phyloP scores from a whole-genome alignment of 345 rosid species.

The Aquilaria malaccensis region DNA sequence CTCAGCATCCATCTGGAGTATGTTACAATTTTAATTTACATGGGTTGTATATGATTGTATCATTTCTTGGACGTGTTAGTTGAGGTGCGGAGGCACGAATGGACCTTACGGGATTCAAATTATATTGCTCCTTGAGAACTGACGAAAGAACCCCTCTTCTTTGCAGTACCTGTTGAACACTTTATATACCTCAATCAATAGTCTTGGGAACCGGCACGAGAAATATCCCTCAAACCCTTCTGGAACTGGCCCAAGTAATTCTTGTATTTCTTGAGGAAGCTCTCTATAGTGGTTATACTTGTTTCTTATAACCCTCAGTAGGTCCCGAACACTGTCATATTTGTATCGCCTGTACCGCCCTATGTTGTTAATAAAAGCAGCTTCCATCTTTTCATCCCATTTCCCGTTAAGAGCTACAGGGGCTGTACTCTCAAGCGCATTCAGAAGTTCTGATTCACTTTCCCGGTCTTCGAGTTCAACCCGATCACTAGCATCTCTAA shows the following conservation, averaged over 20 bases:
- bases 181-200: slow-evolving; percentile 65
- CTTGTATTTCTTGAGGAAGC: slow-evolving; percentile 59
- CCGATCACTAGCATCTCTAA: slow-evolving; percentile 65
- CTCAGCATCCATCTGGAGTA: neutral
- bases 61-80: neutral
- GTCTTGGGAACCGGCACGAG: slow-evolving; percentile 55
- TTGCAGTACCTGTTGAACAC: slow-evolving; percentile 36
- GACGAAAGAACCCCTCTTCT: slow-evolving; percentile 54
- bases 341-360: slow-evolving; percentile 65
- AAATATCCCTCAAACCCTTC: slow-evolving; percentile 64
- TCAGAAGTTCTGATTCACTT: slow-evolving; percentile 40
- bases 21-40: slow-evolving; percentile 13
- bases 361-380: slow-evolving; percentile 46
- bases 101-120: slow-evolving; percentile 2
- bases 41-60: neutral
- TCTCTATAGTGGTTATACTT: slow-evolving; percentile 62
- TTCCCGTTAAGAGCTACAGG: slow-evolving; percentile 39
- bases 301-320: slow-evolving; percentile 62
- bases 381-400: slow-evolving; percentile 71
- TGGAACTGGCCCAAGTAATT: slow-evolving; percentile 55
- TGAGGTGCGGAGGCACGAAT: no score
- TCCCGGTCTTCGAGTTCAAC: slow-evolving; percentile 61
- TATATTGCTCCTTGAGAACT: slow-evolving; percentile 34
- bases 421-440: slow-evolving; percentile 50
- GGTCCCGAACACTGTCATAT: slow-evolving; percentile 55